These are phyloP conservation scores for Gardenia jasminoides DNA, from an alignment of 257 asterid species.

Conservation along the genomic window DNA sequence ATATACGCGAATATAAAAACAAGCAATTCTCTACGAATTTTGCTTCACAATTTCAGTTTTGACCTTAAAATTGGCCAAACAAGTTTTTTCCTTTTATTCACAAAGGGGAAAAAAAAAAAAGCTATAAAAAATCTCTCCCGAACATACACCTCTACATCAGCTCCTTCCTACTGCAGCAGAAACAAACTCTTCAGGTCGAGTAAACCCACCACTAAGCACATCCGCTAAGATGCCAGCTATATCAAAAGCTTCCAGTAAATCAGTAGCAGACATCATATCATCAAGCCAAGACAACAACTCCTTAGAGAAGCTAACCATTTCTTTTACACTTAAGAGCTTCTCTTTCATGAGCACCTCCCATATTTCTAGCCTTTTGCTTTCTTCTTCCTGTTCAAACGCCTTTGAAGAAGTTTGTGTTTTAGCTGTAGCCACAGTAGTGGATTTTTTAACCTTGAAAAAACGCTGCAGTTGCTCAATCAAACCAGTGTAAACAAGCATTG, in stretches of 20 bases:
- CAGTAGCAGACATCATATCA: conserved; percentile 64
- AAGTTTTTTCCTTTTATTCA: not conserved
- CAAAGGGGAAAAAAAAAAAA: not conserved
- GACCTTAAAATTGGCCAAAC: not conserved
- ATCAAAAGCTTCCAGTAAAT: conserved; percentile 87
- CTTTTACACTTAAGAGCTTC: conserved; percentile 61
- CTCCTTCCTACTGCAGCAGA: conserved; percentile 69
- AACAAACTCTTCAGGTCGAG: conserved; percentile 79
- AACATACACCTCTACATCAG: conserved; percentile 10
- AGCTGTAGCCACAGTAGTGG: conserved; percentile 25
- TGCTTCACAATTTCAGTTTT: not conserved
- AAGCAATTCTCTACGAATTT: no score
- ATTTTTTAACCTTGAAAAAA: conserved; percentile 63
- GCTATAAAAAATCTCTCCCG: not conserved
- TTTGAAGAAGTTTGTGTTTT: conserved; percentile 23
- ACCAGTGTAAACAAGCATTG: conserved; percentile 92
- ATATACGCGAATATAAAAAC: no score
- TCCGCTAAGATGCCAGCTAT: conserved; percentile 68
- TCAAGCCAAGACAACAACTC: conserved; percentile 87
- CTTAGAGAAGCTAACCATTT: conserved; percentile 81
- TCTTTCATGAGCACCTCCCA: conserved; percentile 94
- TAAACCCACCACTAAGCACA: conserved; percentile 53
- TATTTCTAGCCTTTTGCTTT: conserved; percentile 54
- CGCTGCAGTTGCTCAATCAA: conserved; percentile 91
- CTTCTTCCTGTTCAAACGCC: conserved; percentile 47